Evolutionary conservation across 164 flowering plant genomes (phyloP).

Genomic region (Platanus orientalis): DNA sequence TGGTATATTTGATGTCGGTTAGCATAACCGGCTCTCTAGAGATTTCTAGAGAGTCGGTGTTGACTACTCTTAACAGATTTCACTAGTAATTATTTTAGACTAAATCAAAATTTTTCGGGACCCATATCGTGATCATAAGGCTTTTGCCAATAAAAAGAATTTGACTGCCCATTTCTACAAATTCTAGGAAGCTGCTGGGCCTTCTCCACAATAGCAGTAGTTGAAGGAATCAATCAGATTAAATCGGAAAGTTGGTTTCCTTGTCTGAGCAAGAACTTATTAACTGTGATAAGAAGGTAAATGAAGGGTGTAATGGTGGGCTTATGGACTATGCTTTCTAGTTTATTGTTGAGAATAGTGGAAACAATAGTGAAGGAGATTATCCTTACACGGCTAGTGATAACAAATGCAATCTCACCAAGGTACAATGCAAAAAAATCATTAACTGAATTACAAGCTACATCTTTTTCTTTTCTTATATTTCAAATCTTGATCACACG

Average conservation of each 20-base stretch:
- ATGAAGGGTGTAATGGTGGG: constrained; percentile 33
- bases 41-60: too few relatives aligned
- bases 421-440: constrained; percentile 10
- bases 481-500: too few relatives aligned
- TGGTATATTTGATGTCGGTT: too few relatives aligned
- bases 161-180: neutral
- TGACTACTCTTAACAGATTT: too few relatives aligned
- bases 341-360: constrained; percentile 30
- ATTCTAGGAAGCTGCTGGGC: constrained; percentile 43
- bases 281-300: constrained; percentile 26
- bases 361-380: constrained; percentile 21
- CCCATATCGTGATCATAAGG: too few relatives aligned
- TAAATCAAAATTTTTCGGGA: too few relatives aligned
- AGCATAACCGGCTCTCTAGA: too few relatives aligned
- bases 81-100: too few relatives aligned
- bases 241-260: constrained; percentile 22
- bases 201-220: constrained; percentile 33
- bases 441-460: neutral
- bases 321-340: constrained; percentile 33
- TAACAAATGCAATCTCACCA: constrained; percentile 18
- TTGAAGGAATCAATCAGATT: constrained; percentile 37
- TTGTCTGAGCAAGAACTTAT: constrained; percentile 42
- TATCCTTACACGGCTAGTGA: constrained; percentile 34
- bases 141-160: neutral
- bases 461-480: too few relatives aligned